Percentiles rank a stretch among this genome's conserved stretches.
phyloP scores from a whole-genome alignment of 2,329 filamentous ascomycete genomes.

The Calonectria pseudoreteaudii region DNA sequence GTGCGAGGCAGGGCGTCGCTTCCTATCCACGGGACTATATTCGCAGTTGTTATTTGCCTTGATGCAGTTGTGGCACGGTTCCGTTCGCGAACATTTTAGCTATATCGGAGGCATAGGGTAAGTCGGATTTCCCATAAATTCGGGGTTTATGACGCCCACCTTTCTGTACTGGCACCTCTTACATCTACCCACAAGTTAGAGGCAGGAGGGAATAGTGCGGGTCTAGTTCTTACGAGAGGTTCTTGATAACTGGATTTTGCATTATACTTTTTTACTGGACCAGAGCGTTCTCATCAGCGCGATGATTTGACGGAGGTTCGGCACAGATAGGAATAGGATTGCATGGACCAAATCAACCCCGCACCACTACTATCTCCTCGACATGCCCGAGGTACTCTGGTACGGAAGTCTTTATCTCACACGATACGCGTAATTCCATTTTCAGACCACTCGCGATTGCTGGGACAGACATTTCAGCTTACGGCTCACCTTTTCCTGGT shows the following conservation, averaged over 20 bases:
- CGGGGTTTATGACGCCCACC: background rate
- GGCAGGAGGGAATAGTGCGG: background rate
- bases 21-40: slow-evolving; percentile 21
- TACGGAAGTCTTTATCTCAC: no score
- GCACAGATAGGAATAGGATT: background rate
- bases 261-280: background rate
- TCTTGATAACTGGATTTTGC: background rate
- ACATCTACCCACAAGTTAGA: slow-evolving; percentile 4
- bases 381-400: no score
- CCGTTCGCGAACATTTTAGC: slow-evolving; percentile 26
- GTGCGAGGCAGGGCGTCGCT: slow-evolving; percentile 27
- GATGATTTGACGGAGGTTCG: background rate
- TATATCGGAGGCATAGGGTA: background rate
- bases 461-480: background rate
- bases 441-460: background rate
- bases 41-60: slow-evolving; percentile 20
- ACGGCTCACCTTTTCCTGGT: background rate
- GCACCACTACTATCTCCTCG: background rate
- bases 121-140: background rate
- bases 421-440: background rate
- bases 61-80: slow-evolving; percentile 23
- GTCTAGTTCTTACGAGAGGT: background rate
- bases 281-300: background rate
- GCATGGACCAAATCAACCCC: background rate
- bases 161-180: slow-evolving; percentile 28